phyloP scores from a whole-genome alignment of 2,329 filamentous ascomycete species.

The Pseudopithomyces chartarum region DNA sequence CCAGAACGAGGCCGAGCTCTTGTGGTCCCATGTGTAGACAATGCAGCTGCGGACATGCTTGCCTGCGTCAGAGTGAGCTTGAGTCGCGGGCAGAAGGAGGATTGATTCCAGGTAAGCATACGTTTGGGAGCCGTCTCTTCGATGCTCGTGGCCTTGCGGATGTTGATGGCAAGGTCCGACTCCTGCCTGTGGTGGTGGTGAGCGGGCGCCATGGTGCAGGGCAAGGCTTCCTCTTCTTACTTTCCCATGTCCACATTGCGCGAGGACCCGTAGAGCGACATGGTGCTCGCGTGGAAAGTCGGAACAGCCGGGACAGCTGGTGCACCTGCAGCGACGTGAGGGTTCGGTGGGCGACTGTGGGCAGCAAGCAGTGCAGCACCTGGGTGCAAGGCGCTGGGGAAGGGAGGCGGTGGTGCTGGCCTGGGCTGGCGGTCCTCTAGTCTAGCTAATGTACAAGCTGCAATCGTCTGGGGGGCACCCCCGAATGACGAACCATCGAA shows the following conservation, averaged over 20 bases:
- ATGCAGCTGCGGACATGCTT: constrained; percentile 99
- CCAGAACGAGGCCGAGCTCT: constrained; percentile 94
- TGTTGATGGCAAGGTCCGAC: constrained; percentile 68
- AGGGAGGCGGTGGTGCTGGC: neutral
- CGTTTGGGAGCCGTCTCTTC: constrained; percentile 72
- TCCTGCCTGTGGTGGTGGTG: constrained; percentile 55
- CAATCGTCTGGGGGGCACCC: neutral
- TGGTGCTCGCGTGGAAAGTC: neutral
- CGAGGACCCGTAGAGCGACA: constrained; percentile 18
- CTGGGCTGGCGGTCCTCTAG: neutral
- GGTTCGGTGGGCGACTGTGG: too few relatives aligned
- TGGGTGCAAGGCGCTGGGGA: neutral
- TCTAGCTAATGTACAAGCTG: neutral
- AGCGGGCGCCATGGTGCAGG: constrained; percentile 7
- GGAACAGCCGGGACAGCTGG: neutral
- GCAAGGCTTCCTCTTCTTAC: constrained; percentile 45
- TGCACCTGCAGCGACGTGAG: constrained; percentile 1
- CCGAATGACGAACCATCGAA: neutral
- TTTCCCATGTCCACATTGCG: constrained; percentile 67
- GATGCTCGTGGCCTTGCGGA: constrained; percentile 70
- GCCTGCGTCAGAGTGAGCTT: constrained; percentile 51
- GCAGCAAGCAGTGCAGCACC: neutral
- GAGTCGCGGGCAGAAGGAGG: constrained; percentile 2
- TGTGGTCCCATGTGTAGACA: constrained; percentile 99
- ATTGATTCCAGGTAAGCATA: constrained; percentile 39